Evolutionary conservation across 1,284 basidiomycete species (phyloP).

Genomic region (Microbotryum intermedium): DNA sequence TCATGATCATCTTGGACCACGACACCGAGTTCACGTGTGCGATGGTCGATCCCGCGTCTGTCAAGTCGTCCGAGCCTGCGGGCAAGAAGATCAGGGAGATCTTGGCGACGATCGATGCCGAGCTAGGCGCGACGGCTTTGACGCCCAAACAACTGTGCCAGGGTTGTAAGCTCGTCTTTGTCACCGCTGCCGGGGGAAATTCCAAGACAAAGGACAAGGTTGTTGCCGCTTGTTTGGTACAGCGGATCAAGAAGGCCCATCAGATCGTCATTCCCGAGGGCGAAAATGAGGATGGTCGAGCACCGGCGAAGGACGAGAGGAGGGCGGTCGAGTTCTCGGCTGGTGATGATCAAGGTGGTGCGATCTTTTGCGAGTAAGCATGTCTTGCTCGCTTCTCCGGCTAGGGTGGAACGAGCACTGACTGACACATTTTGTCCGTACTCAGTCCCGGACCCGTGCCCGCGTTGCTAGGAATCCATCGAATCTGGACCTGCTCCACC

Average conservation of each 20-base stretch:
- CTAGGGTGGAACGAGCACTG: background rate
- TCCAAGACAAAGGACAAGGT: conserved; percentile 36
- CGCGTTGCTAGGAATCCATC: conserved; percentile 43
- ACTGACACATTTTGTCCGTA: background rate
- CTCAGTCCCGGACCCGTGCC: conserved; percentile 38
- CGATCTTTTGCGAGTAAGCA: conserved; percentile 44
- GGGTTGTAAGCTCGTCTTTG: conserved; percentile 41
- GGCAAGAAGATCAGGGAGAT: conserved; percentile 38
- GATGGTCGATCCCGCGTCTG: background rate
- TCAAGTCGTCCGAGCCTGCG: background rate
- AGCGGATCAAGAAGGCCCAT: conserved; percentile 42
- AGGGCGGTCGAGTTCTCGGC: background rate
- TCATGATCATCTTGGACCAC: background rate
- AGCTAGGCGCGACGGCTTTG: conserved; percentile 40
- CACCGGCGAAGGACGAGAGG: background rate
- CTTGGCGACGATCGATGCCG: conserved; percentile 40
- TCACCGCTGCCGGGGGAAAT: conserved; percentile 30
- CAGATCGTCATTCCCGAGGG: conserved; percentile 30
- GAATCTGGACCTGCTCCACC: conserved; percentile 42
- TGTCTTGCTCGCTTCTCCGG: background rate
- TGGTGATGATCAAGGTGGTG: conserved; percentile 37
- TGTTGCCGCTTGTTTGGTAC: conserved; percentile 41
- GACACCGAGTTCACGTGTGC: background rate
- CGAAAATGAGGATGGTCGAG: no score
- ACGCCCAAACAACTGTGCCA: conserved; percentile 35